Evolutionary conservation across 2,329 filamentous ascomycete genomes (phyloP), one percentile per base, ranked within the genome.

Genomic region (Epichloe gansuensis): DNA sequence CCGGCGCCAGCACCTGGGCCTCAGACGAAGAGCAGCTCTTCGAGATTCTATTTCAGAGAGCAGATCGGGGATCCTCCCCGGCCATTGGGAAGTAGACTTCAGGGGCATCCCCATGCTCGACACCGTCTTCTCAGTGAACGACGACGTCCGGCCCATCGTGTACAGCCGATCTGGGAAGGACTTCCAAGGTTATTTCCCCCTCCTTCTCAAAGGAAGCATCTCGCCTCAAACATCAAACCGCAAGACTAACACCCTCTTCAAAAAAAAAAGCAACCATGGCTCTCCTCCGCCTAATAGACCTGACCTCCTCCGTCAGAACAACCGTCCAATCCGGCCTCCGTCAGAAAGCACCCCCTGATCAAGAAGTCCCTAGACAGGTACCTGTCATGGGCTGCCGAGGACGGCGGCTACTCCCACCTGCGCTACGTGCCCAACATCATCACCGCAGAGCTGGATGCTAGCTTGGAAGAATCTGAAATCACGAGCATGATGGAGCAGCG

Each of bases 1-100:
- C 69, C 0, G 69, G 69, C 25, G 68, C 75, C 42, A 70, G 69
- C 46, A 65, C 70, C 52, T 81, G 78, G 76, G 69, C 78, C 31
- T 63, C 69, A 9, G 72, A 72, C n/a, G 78, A 80, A 57, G 69
- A 72, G 34, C 61, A 58, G 2, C 63, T 74, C 35, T 74, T 73
- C 51, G 68, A 72, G 58, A 65, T 70, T 39, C 56, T 74, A 2
- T 74, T 67, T 54, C 61, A 68, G 57, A 60, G 71, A n/a, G 66
- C 72, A 54, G 66, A 71, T 52, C 61, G 69, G 3, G 71, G 2
- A 63, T 74, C 34, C 56, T 74, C 11, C 71, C 72, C 2, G 53
- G 60, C 4, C 65, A 69, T 34, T 74, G 71, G 71, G 60, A 63
- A 13, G 58, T 71, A 13, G 70, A 72, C 50, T 65, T 73, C n/a